phyloP scores from a whole-genome alignment of 805 yeast species.

The Candida methanosorbosa region DNA sequence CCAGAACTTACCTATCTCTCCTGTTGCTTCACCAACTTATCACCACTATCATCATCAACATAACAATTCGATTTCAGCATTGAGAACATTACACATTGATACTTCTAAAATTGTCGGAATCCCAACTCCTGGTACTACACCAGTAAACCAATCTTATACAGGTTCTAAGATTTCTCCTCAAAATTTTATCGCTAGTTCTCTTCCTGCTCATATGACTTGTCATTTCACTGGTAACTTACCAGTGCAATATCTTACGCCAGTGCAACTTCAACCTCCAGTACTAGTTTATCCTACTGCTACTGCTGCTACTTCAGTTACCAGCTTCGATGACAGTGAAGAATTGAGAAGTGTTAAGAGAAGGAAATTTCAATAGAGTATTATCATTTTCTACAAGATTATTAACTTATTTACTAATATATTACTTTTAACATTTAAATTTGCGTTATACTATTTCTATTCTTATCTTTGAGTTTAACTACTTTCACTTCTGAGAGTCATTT shows the following conservation, averaged over 20 bases:
- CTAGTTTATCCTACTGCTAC: neutral
- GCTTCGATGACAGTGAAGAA: too few species aligned
- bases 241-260: too few species aligned
- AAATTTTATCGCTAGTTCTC: constrained; percentile 3
- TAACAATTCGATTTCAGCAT: constrained; percentile 16
- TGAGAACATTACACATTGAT: constrained; percentile 13
- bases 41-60: neutral
- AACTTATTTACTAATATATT: too few species aligned
- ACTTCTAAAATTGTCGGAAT: constrained; percentile 5
- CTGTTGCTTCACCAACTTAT: constrained; percentile 21
- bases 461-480: too few species aligned
- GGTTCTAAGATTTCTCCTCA: constrained; percentile 4
- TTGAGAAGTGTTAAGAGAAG: too few species aligned
- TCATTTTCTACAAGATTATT: too few species aligned
- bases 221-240: too few species aligned
- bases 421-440: too few species aligned
- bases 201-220: constrained; percentile 1
- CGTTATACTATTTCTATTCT: too few species aligned
- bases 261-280: neutral
- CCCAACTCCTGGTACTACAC: constrained; percentile 24
- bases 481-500: too few species aligned
- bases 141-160: constrained; percentile 10
- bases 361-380: too few species aligned
- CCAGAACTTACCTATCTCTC: constrained; percentile 18
- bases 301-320: too few species aligned